Evolutionary conservation across 768 basidiomycete species (phyloP).

Genomic region (Pleurotus djamor): DNA sequence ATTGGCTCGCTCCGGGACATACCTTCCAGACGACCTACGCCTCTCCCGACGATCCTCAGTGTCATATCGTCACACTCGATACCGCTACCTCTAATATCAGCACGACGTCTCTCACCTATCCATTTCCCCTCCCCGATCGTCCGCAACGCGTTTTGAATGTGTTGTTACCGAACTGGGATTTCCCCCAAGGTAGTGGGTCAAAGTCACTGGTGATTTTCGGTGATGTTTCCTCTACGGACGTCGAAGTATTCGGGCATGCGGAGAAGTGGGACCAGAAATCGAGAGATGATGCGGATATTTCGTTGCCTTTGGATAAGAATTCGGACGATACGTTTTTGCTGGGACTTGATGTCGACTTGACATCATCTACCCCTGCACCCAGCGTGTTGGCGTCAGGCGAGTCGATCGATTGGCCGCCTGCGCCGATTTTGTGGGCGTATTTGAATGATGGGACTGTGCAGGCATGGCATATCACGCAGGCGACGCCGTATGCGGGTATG

Average conservation of each 20-base stretch:
- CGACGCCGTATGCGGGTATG: conserved; percentile 56
- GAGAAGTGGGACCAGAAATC: conserved; percentile 49
- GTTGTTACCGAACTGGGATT: conserved; percentile 46
- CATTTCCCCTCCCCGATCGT: conserved; percentile 39
- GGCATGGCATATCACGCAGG: conserved; percentile 63
- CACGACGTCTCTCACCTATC: conserved; percentile 33
- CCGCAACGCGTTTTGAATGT: conserved; percentile 33
- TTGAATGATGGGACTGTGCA: conserved; percentile 77
- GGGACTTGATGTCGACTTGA: conserved; percentile 65
- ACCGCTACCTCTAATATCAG: conserved; percentile 34
- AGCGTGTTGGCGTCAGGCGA: conserved; percentile 7
- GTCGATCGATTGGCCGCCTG: conserved; percentile 13
- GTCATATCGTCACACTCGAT: conserved; percentile 45
- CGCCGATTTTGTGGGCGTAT: conserved; percentile 71
- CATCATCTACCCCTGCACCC: conserved; percentile 17
- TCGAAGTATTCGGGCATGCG: conserved; percentile 42
- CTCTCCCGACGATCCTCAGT: conserved; percentile 24
- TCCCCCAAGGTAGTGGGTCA: conserved; percentile 31
- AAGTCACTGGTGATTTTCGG: conserved; percentile 43
- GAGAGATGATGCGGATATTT: conserved; percentile 36
- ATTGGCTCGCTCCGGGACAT: conserved; percentile 68
- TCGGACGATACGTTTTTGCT: conserved; percentile 70
- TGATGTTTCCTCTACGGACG: conserved; percentile 42
- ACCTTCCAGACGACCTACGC: conserved; percentile 69
- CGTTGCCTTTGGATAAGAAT: conserved; percentile 65